Evolutionary conservation across 768 basidiomycete genomes (phyloP), one percentile per base, ranked within the genome.

Genomic region (Lactarius pseudohatsudake): DNA sequence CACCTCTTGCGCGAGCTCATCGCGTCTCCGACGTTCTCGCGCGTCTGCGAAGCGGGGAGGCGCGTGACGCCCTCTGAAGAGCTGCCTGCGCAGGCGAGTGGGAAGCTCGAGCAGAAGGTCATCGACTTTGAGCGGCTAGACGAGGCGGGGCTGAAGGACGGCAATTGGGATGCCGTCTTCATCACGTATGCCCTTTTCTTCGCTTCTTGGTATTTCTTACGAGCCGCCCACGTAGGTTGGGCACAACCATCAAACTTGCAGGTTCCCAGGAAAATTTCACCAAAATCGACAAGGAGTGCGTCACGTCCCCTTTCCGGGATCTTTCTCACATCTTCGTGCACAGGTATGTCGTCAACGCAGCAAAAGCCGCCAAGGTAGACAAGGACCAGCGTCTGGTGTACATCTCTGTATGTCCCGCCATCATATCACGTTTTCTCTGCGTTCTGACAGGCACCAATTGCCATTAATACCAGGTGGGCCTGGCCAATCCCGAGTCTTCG

Each of bases 291-390:
- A 79, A 87, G 75, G 86, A 90, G 86, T 91, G 69, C 78, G 41
- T 22, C 15, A n/a, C 50, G 20, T 10, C 6, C 3, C 22, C 45
- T 7, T 43, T 26, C 34, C 54, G 43, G 4, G 4, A 22, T 30
- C 8, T 32, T 22, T 53, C 50, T 53, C 13, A 26, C 5, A 13
- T 41, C 16, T 16, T 22, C 26, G 22, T 53, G 16, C 3, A 4
- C 54, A 89, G 90, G 74, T 91, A 91, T 72, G 90, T 92, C n/a
- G 74, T 92, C 57, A 85, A 86, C 60, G 87, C 88, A 9, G 91
- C 90, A 13, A 79, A 82, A 59, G 87, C 83, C 22, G 90, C 90
- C 4, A 69, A 69, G 36, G 38, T 32, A 8, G 64, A 66, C 60
- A 81, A 81, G 57, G 76, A 76, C 4, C 92, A 93, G 70, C 81